These are phyloP conservation scores for Conticribra guillardii DNA, from an alignment of 108 stramenopile species.

Conservation along the genomic window DNA sequence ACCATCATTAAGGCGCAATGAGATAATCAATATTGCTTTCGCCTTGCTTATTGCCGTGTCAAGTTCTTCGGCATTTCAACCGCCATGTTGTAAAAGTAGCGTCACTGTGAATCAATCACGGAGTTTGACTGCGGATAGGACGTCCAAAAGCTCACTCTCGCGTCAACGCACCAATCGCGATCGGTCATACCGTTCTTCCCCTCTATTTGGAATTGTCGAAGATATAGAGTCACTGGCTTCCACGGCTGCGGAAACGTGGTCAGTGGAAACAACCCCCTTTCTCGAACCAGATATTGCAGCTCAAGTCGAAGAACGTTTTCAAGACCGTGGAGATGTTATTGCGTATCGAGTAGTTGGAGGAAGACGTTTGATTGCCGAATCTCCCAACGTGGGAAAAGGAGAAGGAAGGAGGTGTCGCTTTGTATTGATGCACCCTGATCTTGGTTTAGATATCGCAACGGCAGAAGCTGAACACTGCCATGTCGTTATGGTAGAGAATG, in stretches of 20 bases:
- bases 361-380: slow-evolving; percentile 14
- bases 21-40: too few relatives aligned
- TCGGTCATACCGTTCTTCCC: too few relatives aligned
- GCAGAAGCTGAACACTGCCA: slow-evolving; percentile 41
- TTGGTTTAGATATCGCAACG: slow-evolving; percentile 39
- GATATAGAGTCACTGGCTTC: slow-evolving; percentile 31
- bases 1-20: too few relatives aligned
- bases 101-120: too few relatives aligned
- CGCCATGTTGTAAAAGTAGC: too few relatives aligned
- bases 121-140: too few relatives aligned
- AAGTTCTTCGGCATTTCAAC: too few relatives aligned
- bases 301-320: slow-evolving; percentile 35
- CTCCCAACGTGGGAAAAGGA: slow-evolving; percentile 9
- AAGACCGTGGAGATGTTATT: slow-evolving; percentile 35
- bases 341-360: slow-evolving; percentile 39
- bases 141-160: too few relatives aligned
- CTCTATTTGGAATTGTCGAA: slow-evolving; percentile 14
- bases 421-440: slow-evolving; percentile 46
- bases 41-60: too few relatives aligned
- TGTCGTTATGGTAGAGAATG: slow-evolving; percentile 42
- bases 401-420: slow-evolving; percentile 48
- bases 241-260: slow-evolving; percentile 43
- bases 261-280: slow-evolving; percentile 46
- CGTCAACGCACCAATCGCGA: too few relatives aligned
- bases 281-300: slow-evolving; percentile 36